Conservation (phyloP, 306 rosid species). For the Lotus japonicus region DNA sequence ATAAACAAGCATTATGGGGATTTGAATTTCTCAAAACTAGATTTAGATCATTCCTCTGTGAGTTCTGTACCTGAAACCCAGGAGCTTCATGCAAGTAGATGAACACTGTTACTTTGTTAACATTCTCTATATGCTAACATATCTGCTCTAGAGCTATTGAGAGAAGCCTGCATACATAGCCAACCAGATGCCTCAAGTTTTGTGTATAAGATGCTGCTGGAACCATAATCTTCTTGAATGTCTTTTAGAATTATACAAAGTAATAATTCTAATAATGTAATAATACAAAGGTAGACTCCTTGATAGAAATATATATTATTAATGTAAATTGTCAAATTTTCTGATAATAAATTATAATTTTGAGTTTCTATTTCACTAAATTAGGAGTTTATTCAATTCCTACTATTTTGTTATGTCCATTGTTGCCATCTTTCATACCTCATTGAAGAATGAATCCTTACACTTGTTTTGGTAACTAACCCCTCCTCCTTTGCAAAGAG, state of each 20-base stretch:
- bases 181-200: background rate
- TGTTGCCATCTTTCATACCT: too few species aligned
- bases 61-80: background rate
- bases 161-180: background rate
- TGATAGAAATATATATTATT: too few species aligned
- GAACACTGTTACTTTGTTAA: background rate
- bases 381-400: too few species aligned
- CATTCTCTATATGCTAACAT: background rate
- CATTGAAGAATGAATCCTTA: too few species aligned
- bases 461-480: too few species aligned
- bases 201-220: background rate
- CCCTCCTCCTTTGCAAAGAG: too few species aligned
- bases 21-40: conserved; percentile 4
- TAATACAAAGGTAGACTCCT: background rate
- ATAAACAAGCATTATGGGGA: background rate
- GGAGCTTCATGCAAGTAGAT: background rate
- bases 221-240: background rate
- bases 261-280: too few species aligned
- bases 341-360: too few species aligned
- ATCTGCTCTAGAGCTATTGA: background rate
- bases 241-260: background rate
- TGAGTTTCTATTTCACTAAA: too few species aligned
- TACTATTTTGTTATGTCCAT: too few species aligned
- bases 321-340: too few species aligned
- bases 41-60: background rate